Evolutionary conservation across 495 filamentous ascomycete species (phyloP).

Genomic region (Daldinia childiae): DNA sequence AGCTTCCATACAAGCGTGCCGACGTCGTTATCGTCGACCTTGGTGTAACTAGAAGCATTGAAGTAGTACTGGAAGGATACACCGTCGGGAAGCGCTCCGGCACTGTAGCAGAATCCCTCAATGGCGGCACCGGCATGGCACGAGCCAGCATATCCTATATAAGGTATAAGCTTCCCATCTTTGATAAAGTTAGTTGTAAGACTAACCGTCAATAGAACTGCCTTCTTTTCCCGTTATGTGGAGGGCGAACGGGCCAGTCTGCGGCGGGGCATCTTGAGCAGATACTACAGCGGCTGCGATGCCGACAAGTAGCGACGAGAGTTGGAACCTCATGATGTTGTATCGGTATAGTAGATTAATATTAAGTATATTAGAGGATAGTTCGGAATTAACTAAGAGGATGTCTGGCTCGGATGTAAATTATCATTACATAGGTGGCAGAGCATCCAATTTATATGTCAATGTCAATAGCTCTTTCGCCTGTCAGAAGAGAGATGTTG

Average conservation of each 20-base stretch:
- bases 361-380: not conserved
- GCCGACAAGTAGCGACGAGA: slow-evolving; percentile 42
- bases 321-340: slow-evolving; percentile 46
- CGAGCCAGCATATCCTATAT: slow-evolving; percentile 53
- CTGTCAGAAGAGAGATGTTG: slow-evolving; percentile 6
- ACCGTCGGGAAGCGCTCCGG: slow-evolving; percentile 23
- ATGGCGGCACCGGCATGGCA: slow-evolving; percentile 68
- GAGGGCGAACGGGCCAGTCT: slow-evolving; percentile 56
- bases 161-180: slow-evolving; percentile 44
- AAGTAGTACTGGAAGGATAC: slow-evolving; percentile 45
- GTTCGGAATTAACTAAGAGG: not conserved
- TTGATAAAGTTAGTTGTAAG: slow-evolving; percentile 33
- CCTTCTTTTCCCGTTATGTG: slow-evolving; percentile 42
- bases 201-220: slow-evolving; percentile 48
- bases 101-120: slow-evolving; percentile 60
- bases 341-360: not conserved
- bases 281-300: slow-evolving; percentile 44
- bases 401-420: not conserved
- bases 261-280: slow-evolving; percentile 50
- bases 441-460: slow-evolving; percentile 29
- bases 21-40: slow-evolving; percentile 31
- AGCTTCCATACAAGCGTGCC: slow-evolving; percentile 58
- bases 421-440: not conserved
- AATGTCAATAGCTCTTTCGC: slow-evolving; percentile 5
- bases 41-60: slow-evolving; percentile 53